Conservation (phyloP, 2,329 filamentous ascomycete genomes). For the Aspergillus quadricinctus region DNA sequence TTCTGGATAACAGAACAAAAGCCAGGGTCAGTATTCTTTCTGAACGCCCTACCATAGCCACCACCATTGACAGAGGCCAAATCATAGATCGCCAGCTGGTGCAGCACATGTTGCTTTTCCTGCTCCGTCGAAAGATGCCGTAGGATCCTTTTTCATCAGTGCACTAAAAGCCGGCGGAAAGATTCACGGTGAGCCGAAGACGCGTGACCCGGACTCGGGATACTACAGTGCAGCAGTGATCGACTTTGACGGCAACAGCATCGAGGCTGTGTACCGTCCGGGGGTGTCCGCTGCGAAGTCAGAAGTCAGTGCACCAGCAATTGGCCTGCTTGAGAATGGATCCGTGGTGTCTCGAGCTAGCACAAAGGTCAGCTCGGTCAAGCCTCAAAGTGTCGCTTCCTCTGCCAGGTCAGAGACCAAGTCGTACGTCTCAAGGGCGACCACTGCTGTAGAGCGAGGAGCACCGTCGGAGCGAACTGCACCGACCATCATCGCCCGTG, state of each 20-base stretch:
- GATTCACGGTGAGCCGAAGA: constrained; percentile 54
- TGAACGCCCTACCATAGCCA: not conserved
- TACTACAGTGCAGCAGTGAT: constrained; percentile 62
- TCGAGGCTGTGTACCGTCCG: constrained; percentile 67
- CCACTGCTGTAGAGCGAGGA: constrained; percentile 19
- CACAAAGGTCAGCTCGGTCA: constrained; percentile 24
- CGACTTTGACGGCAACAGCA: constrained; percentile 78
- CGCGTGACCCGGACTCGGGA: constrained; percentile 50
- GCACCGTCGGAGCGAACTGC: constrained; percentile 11
- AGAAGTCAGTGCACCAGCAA: constrained; percentile 26
- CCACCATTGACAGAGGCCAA: constrained; percentile 12
- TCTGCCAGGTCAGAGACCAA: constrained; percentile 24
- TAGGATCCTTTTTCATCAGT: constrained; percentile 67
- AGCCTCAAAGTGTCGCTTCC: constrained; percentile 27
- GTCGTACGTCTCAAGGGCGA: constrained; percentile 26
- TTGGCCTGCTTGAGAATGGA: constrained; percentile 35
- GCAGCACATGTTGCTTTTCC: constrained; percentile 64
- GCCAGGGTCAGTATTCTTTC: constrained; percentile 46
- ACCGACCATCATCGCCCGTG: constrained; percentile 18
- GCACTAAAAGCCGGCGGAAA: constrained; percentile 62
- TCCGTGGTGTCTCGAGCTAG: constrained; percentile 35
- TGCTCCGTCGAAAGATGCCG: constrained; percentile 60
- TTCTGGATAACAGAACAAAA: constrained; percentile 62
- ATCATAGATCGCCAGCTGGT: constrained; percentile 44
- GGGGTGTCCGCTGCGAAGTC: constrained; percentile 22